phyloP scores from a whole-genome alignment of 768 basidiomycete genomes.

The Naematelia aurantialba region DNA sequence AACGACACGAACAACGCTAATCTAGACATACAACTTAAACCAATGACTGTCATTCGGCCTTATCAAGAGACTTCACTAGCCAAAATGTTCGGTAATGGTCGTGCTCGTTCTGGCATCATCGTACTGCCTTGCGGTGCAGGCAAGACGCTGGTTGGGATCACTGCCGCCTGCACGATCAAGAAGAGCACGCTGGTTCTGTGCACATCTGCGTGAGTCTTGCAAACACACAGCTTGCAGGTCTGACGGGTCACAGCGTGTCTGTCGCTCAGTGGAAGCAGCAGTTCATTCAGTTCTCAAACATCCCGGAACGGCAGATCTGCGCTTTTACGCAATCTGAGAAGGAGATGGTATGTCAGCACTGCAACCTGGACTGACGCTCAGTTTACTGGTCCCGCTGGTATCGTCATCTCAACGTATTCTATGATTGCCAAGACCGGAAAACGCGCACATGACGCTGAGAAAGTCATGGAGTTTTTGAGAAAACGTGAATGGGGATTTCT shows the following conservation, averaged over 20 bases:
- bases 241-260: constrained; percentile 46
- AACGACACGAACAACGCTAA: constrained; percentile 95
- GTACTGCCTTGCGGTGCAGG: constrained; percentile 98
- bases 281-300: constrained; percentile 98
- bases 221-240: not conserved
- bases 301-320: constrained; percentile 92
- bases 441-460: constrained; percentile 96
- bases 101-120: constrained; percentile 95
- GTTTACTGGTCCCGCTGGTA: constrained; percentile 96
- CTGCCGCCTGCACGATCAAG: constrained; percentile 98
- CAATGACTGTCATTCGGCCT: constrained; percentile 91
- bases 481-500: constrained; percentile 99
- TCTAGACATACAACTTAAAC: constrained; percentile 96
- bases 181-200: constrained; percentile 96
- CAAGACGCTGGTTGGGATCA: constrained; percentile 98
- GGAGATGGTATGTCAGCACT: constrained; percentile 65
- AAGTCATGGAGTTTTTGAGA: constrained; percentile 99
- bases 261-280: constrained; percentile 99
- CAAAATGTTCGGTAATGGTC: constrained; percentile 99
- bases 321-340: constrained; percentile 96
- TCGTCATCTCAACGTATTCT: constrained; percentile 97
- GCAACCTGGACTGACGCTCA: constrained; percentile 45
- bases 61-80: constrained; percentile 98
- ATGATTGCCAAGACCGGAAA: constrained; percentile 99
- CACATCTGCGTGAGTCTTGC: constrained; percentile 80